These are phyloP conservation scores for Penicillium paneum DNA, from an alignment of 2,329 filamentous ascomycete species.

Conservation along the genomic window DNA sequence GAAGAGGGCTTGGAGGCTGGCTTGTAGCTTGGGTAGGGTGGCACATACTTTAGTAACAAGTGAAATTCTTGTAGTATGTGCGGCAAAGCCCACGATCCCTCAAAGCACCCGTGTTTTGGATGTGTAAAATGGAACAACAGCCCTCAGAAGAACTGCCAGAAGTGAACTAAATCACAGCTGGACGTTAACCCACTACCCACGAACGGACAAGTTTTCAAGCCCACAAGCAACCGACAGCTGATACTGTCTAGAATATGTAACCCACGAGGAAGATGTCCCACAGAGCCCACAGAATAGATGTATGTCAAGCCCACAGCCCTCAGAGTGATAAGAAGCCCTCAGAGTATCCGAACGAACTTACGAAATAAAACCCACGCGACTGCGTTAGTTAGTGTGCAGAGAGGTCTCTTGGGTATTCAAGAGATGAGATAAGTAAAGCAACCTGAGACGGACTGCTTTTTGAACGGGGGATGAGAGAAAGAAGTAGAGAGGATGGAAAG, in stretches of 20 bases:
- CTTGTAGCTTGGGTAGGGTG: constrained; percentile 11
- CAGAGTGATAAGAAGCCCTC: constrained; percentile 39
- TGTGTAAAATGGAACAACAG: constrained; percentile 25
- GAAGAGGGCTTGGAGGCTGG: constrained; percentile 7
- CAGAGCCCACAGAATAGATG: constrained; percentile 43
- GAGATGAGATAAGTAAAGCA: constrained; percentile 11
- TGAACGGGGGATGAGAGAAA: constrained; percentile 9
- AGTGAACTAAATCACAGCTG: constrained; percentile 35
- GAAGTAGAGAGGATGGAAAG: constrained; percentile 19
- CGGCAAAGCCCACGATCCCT: constrained; percentile 38
- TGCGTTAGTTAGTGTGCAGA: constrained; percentile 30
- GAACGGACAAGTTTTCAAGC: constrained; percentile 42
- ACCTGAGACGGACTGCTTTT: constrained; percentile 16
- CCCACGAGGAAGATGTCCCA: constrained; percentile 39
- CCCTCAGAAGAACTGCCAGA: constrained; percentile 29
- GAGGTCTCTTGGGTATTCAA: constrained; percentile 7
- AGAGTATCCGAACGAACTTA: constrained; percentile 37
- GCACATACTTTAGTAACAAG: constrained; percentile 16
- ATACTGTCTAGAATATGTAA: constrained; percentile 43
- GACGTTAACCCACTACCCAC: constrained; percentile 41
- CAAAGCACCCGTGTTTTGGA: constrained; percentile 34
- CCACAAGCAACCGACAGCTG: constrained; percentile 43
- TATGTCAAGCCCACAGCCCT: constrained; percentile 45
- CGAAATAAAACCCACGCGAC: constrained; percentile 34
- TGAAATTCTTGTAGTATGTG: constrained; percentile 27